Evolutionary conservation across 2,329 filamentous ascomycete genomes (phyloP).

Genomic region (Colletotrichum euphorbiae): DNA sequence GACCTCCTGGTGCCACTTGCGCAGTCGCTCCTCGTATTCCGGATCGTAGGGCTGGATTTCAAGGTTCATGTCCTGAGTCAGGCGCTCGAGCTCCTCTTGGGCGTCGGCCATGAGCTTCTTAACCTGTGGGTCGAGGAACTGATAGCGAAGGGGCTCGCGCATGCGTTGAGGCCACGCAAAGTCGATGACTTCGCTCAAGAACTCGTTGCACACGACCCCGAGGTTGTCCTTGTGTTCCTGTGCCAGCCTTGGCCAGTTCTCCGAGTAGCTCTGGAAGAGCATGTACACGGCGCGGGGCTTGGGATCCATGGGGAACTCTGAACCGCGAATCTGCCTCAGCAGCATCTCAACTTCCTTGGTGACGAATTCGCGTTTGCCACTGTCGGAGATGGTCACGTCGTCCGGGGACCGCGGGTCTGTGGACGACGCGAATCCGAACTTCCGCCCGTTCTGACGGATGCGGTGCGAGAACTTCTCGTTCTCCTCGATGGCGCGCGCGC

Average conservation of each 20-base stretch:
- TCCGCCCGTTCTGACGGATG: constrained; percentile 63
- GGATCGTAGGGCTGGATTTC: constrained; percentile 66
- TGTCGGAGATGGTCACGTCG: constrained; percentile 48
- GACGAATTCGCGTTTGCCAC: constrained; percentile 61
- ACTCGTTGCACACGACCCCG: constrained; percentile 65
- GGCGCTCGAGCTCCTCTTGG: constrained; percentile 57
- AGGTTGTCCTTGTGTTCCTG: constrained; percentile 67
- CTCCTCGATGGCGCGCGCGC: constrained; percentile 63
- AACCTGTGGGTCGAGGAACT: constrained; percentile 63
- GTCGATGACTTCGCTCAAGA: constrained; percentile 62
- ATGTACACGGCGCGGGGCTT: constrained; percentile 66
- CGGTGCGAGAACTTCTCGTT: constrained; percentile 61
- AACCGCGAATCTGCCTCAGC: constrained; percentile 62
- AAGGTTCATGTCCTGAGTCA: constrained; percentile 63
- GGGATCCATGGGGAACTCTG: constrained; percentile 64
- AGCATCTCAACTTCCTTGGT: constrained; percentile 61
- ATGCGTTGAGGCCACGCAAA: constrained; percentile 63
- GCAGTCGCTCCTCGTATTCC: constrained; percentile 63
- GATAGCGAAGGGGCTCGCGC: constrained; percentile 61
- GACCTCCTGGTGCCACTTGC: constrained; percentile 57
- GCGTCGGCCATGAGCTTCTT: constrained; percentile 59
- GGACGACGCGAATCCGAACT: constrained; percentile 55
- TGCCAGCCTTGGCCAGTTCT: constrained; percentile 63
- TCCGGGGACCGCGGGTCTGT: constrained; percentile 24
- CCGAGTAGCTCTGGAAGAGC: constrained; percentile 64